These are phyloP conservation scores for Peronospora farinosa DNA, from an alignment of 352 stramenopile genomes.

Conservation along the genomic window DNA sequence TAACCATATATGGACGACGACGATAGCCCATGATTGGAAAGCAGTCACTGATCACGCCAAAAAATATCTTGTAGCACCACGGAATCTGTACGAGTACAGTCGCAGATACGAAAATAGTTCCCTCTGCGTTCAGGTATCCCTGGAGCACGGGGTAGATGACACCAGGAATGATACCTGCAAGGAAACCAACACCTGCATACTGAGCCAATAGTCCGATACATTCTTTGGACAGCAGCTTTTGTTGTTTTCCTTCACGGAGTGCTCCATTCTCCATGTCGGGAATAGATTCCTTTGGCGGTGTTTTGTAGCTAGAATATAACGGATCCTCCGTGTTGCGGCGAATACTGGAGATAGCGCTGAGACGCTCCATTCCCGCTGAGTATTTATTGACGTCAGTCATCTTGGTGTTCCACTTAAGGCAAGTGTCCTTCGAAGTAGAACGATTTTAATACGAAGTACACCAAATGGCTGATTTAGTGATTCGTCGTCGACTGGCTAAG, in stretches of 20 bases:
- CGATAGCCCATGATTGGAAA: constrained; percentile 48
- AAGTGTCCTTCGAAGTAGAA: not conserved
- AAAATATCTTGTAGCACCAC: constrained; percentile 53
- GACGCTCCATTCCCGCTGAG: constrained; percentile 21
- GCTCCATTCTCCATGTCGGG: constrained; percentile 27
- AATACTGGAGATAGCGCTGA: constrained; percentile 25
- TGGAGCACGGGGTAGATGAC: constrained; percentile 50
- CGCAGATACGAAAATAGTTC: constrained; percentile 36
- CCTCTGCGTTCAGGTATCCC: constrained; percentile 45
- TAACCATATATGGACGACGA: constrained; percentile 45
- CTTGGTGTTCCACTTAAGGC: constrained; percentile 8
- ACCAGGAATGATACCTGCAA: constrained; percentile 35
- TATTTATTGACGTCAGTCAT: constrained; percentile 24
- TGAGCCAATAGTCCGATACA: constrained; percentile 40
- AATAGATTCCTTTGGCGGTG: constrained; percentile 12
- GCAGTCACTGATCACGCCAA: constrained; percentile 45
- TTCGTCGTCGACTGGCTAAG: not conserved
- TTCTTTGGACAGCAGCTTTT: constrained; percentile 28
- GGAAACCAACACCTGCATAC: constrained; percentile 41
- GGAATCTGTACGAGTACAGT: constrained; percentile 41
- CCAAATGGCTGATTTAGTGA: constrained; percentile 12
- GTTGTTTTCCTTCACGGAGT: constrained; percentile 28
- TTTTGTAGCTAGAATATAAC: constrained; percentile 18
- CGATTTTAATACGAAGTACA: constrained; percentile 14
- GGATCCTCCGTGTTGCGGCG: constrained; percentile 18